Evolutionary conservation across 176 grass and related monocot genomes (phyloP).

Genomic region (Phoenix dactylifera): DNA sequence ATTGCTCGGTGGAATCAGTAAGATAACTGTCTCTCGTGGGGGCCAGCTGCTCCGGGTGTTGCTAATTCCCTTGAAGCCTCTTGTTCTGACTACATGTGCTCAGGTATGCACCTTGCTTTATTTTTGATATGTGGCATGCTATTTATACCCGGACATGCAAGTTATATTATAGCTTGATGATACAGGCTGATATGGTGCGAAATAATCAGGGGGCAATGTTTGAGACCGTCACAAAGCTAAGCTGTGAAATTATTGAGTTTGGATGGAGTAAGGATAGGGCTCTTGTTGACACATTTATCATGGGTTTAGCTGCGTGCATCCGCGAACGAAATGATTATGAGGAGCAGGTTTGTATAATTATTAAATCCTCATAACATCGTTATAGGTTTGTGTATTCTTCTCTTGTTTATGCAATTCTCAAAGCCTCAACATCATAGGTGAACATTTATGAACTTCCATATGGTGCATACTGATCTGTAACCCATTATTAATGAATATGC

Average conservation of each 20-base stretch:
- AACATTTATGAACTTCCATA: too few relatives aligned
- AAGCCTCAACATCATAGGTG: too few relatives aligned
- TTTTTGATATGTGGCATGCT: neutral
- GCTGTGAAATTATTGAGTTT: slow-evolving; percentile 99
- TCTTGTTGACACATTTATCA: slow-evolving; percentile 97
- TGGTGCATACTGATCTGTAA: too few relatives aligned
- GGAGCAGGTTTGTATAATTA: slow-evolving; percentile 51
- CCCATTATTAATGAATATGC: neutral
- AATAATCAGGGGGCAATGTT: slow-evolving; percentile 81
- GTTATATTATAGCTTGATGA: too few relatives aligned
- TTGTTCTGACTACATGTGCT: slow-evolving; percentile 87
- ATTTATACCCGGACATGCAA: too few relatives aligned
- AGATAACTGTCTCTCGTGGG: slow-evolving; percentile 88
- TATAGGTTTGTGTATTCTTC: too few relatives aligned
- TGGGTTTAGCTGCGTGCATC: slow-evolving; percentile 94
- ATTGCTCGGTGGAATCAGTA: slow-evolving; percentile 82
- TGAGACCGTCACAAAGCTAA: slow-evolving; percentile 76
- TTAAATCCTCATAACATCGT: too few relatives aligned
- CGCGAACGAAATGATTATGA: slow-evolving; percentile 96
- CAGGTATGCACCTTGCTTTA: slow-evolving; percentile 37
- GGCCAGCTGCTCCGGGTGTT: slow-evolving; percentile 83
- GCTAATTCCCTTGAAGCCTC: slow-evolving; percentile 91
- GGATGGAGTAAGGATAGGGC: slow-evolving; percentile 97
- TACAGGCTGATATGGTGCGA: slow-evolving; percentile 72
- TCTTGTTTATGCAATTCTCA: too few relatives aligned